phyloP scores from a whole-genome alignment of 345 rosid species.

The Salix exigua region DNA sequence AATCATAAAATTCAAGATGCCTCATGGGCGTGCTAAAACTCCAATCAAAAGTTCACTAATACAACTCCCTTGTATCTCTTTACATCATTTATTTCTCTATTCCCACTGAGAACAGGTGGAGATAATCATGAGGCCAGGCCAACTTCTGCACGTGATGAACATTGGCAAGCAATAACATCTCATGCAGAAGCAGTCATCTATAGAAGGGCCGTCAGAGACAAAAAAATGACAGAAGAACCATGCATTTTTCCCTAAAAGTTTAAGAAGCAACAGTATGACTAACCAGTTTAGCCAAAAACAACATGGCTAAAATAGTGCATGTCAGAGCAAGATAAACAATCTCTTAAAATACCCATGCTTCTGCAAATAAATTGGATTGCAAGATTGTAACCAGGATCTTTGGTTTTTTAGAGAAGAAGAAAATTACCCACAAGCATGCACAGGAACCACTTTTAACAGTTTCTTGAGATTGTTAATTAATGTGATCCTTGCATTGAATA shows the following conservation, averaged over 20 bases:
- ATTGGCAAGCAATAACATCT: not conserved
- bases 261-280: not conserved
- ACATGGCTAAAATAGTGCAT: not conserved
- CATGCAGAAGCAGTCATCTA: not conserved
- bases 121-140: not conserved
- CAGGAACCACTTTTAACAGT: slow-evolving; percentile 75
- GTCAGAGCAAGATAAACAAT: not conserved
- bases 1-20: not conserved
- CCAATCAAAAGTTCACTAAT: not conserved
- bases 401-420: slow-evolving; percentile 7
- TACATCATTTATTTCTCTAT: not conserved
- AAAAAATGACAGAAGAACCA: not conserved
- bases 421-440: slow-evolving; percentile 84
- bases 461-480: slow-evolving; percentile 76
- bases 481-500: slow-evolving; percentile 60
- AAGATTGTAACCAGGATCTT: not conserved
- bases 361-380: not conserved
- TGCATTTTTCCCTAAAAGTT: not conserved
- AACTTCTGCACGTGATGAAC: not conserved
- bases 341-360: not conserved
- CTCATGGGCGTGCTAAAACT: not conserved
- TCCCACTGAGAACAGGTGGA: too few species aligned
- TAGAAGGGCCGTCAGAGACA: not conserved
- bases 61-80: not conserved
- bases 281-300: not conserved